These are phyloP conservation scores for Haplosporangium sp. DNA, from an alignment of 371 early-diverging fungal species.

Conservation along the genomic window DNA sequence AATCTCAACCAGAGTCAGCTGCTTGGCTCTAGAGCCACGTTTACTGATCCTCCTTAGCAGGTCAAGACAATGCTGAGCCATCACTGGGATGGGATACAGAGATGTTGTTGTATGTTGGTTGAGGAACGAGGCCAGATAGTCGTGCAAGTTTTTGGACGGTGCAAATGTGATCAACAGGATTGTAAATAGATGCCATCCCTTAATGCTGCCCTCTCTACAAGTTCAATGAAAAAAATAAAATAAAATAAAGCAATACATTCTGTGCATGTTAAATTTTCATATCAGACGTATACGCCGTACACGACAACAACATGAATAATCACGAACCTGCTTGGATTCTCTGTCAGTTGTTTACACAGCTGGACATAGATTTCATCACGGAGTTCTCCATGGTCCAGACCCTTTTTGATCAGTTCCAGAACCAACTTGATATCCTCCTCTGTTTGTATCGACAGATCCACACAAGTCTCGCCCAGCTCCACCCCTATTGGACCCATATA, in stretches of 20 bases:
- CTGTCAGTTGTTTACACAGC: slow-evolving; percentile 88
- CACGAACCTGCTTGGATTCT: slow-evolving; percentile 80
- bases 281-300: not conserved
- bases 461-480: slow-evolving; percentile 52
- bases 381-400: slow-evolving; percentile 81
- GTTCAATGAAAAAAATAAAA: not conserved
- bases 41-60: slow-evolving; percentile 79
- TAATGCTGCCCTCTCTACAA: slow-evolving; percentile 70
- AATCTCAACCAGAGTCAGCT: slow-evolving; percentile 80
- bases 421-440: slow-evolving; percentile 79
- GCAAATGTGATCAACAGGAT: slow-evolving; percentile 88
- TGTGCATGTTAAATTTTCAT: not conserved
- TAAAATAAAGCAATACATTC: not conserved
- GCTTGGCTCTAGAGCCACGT: slow-evolving; percentile 85
- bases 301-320: too few species aligned
- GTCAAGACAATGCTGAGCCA: slow-evolving; percentile 71
- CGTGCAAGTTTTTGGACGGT: slow-evolving; percentile 90
- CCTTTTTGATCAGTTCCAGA: slow-evolving; percentile 68
- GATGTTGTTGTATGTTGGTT: slow-evolving; percentile 66
- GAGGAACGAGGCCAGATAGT: slow-evolving; percentile 85
- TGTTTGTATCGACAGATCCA: slow-evolving; percentile 46
- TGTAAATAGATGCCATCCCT: slow-evolving; percentile 91
- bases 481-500: slow-evolving; percentile 46
- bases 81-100: slow-evolving; percentile 64
- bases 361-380: slow-evolving; percentile 96